Evolutionary conservation across 2,329 filamentous ascomycete species (phyloP).

Genomic region (Zalaria sp.): DNA sequence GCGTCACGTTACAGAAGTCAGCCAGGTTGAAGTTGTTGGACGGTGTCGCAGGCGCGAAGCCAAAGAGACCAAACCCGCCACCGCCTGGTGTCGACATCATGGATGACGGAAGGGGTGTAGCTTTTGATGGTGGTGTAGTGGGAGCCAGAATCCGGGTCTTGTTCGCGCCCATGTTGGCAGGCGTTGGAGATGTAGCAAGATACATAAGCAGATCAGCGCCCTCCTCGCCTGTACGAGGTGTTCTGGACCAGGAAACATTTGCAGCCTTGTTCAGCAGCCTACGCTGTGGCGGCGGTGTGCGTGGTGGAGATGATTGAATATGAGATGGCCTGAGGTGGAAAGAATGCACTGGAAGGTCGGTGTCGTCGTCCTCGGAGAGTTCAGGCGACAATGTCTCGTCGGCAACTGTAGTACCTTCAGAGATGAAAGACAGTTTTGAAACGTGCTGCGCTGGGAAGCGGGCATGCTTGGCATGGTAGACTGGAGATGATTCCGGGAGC

Average conservation of each 20-base stretch:
- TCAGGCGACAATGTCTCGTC: slow-evolving; percentile 46
- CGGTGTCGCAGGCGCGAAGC: slow-evolving; percentile 58
- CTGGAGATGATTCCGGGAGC: slow-evolving; percentile 74
- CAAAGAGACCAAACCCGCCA: slow-evolving; percentile 39
- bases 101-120: slow-evolving; percentile 56
- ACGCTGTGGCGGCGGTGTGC: slow-evolving; percentile 51
- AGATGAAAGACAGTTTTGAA: slow-evolving; percentile 67
- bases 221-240: slow-evolving; percentile 55
- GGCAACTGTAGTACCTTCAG: slow-evolving; percentile 53
- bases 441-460: slow-evolving; percentile 56
- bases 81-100: slow-evolving; percentile 81
- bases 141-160: slow-evolving; percentile 35
- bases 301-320: slow-evolving; percentile 66
- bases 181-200: slow-evolving; percentile 81
- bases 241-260: slow-evolving; percentile 26
- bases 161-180: slow-evolving; percentile 43
- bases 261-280: slow-evolving; percentile 26
- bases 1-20: slow-evolving; percentile 95
- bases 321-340: slow-evolving; percentile 43
- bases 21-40: slow-evolving; percentile 83
- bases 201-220: slow-evolving; percentile 78
- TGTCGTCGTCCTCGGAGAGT: slow-evolving; percentile 66
- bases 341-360: slow-evolving; percentile 62
- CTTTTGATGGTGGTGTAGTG: slow-evolving; percentile 39
- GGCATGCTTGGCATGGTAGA: slow-evolving; percentile 60